Conservation (phyloP, 2,329 filamentous ascomycete species). For the Alternaria conjuncta region DNA sequence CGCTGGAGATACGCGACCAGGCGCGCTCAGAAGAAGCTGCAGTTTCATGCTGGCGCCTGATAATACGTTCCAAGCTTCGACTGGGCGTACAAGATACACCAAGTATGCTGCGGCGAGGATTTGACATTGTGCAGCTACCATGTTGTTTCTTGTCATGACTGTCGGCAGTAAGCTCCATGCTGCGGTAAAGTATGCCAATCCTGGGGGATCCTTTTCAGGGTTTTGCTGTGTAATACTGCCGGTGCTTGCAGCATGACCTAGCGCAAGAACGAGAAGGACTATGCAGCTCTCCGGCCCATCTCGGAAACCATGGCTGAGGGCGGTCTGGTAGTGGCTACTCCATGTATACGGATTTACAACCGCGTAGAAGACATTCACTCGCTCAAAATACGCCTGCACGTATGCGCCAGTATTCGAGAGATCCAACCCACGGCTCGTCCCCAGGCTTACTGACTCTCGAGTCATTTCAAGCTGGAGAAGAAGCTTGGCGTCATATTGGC, state of each 20-base stretch:
- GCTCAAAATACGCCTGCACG: slow-evolving; percentile 79
- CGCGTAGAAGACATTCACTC: slow-evolving; percentile 85
- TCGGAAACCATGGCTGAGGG: slow-evolving; percentile 76
- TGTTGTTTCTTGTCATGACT: slow-evolving; percentile 80
- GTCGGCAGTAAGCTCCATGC: slow-evolving; percentile 79
- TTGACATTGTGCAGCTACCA: slow-evolving; percentile 80
- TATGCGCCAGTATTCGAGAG: slow-evolving; percentile 76
- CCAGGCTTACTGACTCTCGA: slow-evolving; percentile 71
- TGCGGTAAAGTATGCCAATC: slow-evolving; percentile 79
- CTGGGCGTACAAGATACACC: slow-evolving; percentile 79
- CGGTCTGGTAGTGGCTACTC: slow-evolving; percentile 75
- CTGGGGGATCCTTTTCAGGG: slow-evolving; percentile 73
- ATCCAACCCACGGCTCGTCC: slow-evolving; percentile 68
- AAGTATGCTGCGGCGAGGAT: slow-evolving; percentile 81
- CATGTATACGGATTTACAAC: slow-evolving; percentile 85
- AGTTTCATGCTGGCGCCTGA: slow-evolving; percentile 83
- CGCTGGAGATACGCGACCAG: slow-evolving; percentile 71
- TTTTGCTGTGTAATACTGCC: slow-evolving; percentile 78
- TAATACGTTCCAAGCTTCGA: slow-evolving; percentile 83
- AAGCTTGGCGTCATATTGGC: slow-evolving; percentile 81
- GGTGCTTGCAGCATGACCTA: slow-evolving; percentile 76
- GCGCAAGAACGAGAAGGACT: slow-evolving; percentile 76
- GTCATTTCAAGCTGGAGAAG: slow-evolving; percentile 82
- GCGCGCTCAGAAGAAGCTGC: slow-evolving; percentile 77
- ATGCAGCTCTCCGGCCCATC: slow-evolving; percentile 84